Percentiles rank a stretch among this genome's conserved stretches.
Evolutionary conservation across 306 rosid genomes (phyloP).

Genomic region (Rosa multiflora): DNA sequence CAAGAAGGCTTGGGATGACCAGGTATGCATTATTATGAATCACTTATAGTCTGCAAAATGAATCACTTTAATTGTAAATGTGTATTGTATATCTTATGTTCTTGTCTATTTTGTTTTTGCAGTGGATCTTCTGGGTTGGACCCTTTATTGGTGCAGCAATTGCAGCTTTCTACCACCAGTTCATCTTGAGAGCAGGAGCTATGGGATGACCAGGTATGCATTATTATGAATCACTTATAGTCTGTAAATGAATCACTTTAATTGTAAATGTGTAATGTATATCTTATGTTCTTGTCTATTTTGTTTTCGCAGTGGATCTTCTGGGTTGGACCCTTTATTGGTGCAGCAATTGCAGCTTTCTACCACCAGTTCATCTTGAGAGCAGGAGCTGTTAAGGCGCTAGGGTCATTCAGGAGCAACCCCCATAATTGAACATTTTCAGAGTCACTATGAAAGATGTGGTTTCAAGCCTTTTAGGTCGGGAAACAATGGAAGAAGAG

Average conservation of each 20-base stretch:
- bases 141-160: slow-evolving; percentile 89
- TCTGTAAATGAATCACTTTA: not conserved
- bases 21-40: slow-evolving; percentile 29
- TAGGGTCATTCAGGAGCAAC: slow-evolving; percentile 94
- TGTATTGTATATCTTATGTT: slow-evolving; percentile 14
- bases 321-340: slow-evolving; percentile 91
- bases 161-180: slow-evolving; percentile 95
- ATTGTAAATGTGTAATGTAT: not conserved
- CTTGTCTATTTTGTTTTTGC: slow-evolving; percentile 20
- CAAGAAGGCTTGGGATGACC: slow-evolving; percentile 68
- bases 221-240: not conserved
- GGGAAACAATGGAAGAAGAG: not conserved
- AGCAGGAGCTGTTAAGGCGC: slow-evolving; percentile 83
- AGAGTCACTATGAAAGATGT: not conserved
- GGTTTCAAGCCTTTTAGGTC: not conserved
- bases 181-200: slow-evolving; percentile 88
- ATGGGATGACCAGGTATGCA: slow-evolving; percentile 65
- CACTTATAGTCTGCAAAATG: not conserved
- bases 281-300: slow-evolving; percentile 17
- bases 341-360: slow-evolving; percentile 95
- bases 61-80: not conserved
- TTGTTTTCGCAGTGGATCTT: slow-evolving; percentile 74
- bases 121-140: slow-evolving; percentile 99
- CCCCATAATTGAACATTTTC: slow-evolving; percentile 34
- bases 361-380: slow-evolving; percentile 93